A percentile compares a stretch with the other conserved stretches of the same genome.
Evolutionary conservation across 176 grass and related monocot species (phyloP).

Genomic region (Microstegium vimineum): DNA sequence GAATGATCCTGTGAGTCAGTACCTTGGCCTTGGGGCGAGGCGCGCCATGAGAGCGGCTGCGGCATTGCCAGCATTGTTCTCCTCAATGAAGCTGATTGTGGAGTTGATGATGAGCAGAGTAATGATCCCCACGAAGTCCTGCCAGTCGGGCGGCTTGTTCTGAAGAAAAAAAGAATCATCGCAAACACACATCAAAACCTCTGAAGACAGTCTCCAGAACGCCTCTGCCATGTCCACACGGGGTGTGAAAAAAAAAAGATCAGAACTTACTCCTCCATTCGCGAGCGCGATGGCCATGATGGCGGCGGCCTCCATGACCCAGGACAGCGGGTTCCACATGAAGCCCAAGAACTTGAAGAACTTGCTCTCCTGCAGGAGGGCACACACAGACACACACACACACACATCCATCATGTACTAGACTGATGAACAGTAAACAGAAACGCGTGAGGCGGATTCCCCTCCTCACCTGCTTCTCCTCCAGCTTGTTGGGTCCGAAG

Average conservation of each 20-base stretch:
- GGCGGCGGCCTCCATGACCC: conserved; percentile 92
- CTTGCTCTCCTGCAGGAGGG: conserved; percentile 80
- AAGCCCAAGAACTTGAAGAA: conserved; percentile 84
- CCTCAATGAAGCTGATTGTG: conserved; percentile 87
- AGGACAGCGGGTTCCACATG: conserved; percentile 91
- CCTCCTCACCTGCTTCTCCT: conserved; percentile 84
- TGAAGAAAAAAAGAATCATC: neutral
- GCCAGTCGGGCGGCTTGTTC: conserved; percentile 92
- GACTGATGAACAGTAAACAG: neutral
- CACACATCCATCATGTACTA: neutral
- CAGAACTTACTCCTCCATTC: conserved; percentile 63
- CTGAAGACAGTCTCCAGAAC: neutral
- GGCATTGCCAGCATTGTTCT: conserved; percentile 92
- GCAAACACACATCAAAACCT: neutral
- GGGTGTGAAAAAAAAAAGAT: neutral
- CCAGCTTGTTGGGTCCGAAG: conserved; percentile 84
- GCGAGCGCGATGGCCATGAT: conserved; percentile 88
- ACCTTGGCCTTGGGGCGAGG: conserved; percentile 87
- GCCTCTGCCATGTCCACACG: neutral
- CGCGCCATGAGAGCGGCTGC: conserved; percentile 83
- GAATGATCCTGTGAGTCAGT: conserved; percentile 1
- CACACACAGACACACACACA: too few species aligned
- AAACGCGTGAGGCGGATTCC: neutral
- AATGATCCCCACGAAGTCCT: conserved; percentile 86
- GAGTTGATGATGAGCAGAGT: conserved; percentile 87